Base-by-base conservation (phyloP, 73 alveolate species). In the Blepharisma japonicum region DNA sequence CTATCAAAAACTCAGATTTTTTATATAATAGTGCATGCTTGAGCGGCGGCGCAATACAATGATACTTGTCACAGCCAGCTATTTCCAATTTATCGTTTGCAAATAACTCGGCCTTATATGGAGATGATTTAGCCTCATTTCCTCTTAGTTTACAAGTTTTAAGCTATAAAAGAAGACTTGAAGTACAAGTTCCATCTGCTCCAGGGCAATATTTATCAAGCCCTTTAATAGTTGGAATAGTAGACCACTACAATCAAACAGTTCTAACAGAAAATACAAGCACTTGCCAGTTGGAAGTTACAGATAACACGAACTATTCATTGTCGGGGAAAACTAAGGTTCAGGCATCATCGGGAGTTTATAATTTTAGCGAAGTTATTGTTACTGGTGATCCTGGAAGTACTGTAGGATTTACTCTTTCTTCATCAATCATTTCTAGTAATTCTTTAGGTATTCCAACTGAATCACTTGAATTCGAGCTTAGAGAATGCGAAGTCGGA, bases 61-160 rank as follows among this genome's bases (percentile, higher is more conserved):
- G 74, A 39, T 61, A 61, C 47, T 14, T 14, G 18, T 9, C 14
- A 8, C 39, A 20, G 48, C 74, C 74, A 20, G 5, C 11, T 0
- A 20, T 25, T 20, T 20, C 39, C 2, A 18, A 14, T 9, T 61
- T 14, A 20, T 8, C 11, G 2, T 70, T 70, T 39, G 0, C 23
- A 18, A n/a, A 45, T 9, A 70, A 70, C 27, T 39, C 21, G 2
- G 80, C 80, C 2, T 7, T 7, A 70, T 70, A 70, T 45, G 80
- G 80, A 18, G n/a, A 23, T n/a, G 80, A 70, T 70, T n/a, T 70
- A 70, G 80, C 76, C 21, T 45, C 68, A 14, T 45, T 39, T 45
- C 46, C 80, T 39, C 32, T 9, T 70, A 25, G 61, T 20, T 61
- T 61, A 4, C 11, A 1, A 61, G 47, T 61, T n/a, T 45, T 45